Evolutionary conservation across 257 asterid genomes (phyloP).

Genomic region (Voacanga thouarsii): DNA sequence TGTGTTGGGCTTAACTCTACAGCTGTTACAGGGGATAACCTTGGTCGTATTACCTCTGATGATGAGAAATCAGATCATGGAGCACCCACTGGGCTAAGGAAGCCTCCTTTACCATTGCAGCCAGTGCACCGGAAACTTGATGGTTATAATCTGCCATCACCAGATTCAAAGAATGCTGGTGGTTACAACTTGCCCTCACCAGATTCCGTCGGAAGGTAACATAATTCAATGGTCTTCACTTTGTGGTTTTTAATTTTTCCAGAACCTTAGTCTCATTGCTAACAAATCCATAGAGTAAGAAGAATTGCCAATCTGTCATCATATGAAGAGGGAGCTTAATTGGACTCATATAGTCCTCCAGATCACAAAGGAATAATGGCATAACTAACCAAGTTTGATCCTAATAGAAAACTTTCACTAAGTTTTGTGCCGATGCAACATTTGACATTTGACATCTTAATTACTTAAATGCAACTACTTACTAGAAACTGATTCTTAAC

Average conservation of each 20-base stretch:
- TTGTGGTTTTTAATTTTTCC: not conserved
- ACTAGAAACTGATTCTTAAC: not conserved
- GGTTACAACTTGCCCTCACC: conserved; percentile 63
- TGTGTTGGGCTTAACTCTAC: conserved; percentile 20
- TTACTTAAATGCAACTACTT: not conserved
- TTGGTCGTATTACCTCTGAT: conserved; percentile 29
- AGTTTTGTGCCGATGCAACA: not conserved
- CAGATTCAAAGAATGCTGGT: conserved; percentile 62
- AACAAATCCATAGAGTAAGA: not conserved
- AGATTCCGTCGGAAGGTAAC: conserved; percentile 72
- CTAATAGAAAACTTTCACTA: not conserved
- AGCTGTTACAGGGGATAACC: conserved; percentile 26
- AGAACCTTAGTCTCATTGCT: not conserved
- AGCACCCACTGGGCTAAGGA: conserved; percentile 26
- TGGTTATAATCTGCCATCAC: conserved; percentile 55
- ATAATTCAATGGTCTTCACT: not conserved
- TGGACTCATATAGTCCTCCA: not conserved
- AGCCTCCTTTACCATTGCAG: conserved; percentile 70
- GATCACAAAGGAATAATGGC: not conserved
- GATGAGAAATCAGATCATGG: conserved; percentile 52
- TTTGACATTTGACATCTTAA: not conserved
- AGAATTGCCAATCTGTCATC: not conserved
- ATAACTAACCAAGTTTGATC: not conserved
- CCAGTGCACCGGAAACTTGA: conserved; percentile 58
- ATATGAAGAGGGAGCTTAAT: not conserved